Conservation (phyloP, 225 moss, liverwort and hornwort genomes). For the Climacium dendroides region DNA sequence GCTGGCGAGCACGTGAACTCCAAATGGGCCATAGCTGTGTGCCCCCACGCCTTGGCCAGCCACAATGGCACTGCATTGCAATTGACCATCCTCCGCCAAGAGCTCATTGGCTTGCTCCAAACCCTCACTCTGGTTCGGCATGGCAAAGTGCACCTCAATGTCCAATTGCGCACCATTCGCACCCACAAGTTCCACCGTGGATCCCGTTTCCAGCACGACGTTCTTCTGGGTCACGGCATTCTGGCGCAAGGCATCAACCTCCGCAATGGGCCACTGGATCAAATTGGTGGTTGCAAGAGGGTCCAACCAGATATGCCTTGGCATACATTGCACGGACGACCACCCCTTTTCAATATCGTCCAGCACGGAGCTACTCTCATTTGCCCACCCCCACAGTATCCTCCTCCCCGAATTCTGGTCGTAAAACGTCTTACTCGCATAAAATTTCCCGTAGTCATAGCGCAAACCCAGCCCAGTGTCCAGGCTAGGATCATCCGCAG, state of each 20-base stretch:
- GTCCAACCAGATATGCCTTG: conserved; percentile 66
- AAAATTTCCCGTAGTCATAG: conserved; percentile 83
- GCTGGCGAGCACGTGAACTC: conserved; percentile 22
- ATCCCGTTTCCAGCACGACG: background rate
- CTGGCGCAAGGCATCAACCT: conserved; percentile 38
- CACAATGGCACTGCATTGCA: conserved; percentile 9
- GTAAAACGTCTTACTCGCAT: conserved; percentile 76
- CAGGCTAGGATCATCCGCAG: background rate
- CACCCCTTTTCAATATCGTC: conserved; percentile 63
- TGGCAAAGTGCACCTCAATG: conserved; percentile 39
- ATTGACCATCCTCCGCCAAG: background rate
- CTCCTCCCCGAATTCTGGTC: conserved; percentile 41
- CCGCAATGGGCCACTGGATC: conserved; percentile 71
- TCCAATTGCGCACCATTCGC: conserved; percentile 48
- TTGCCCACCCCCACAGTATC: conserved; percentile 81
- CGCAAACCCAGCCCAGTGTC: conserved; percentile 59
- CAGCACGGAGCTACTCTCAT: conserved; percentile 46
- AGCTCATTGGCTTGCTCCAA: conserved; percentile 6
- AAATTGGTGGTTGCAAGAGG: conserved; percentile 24
- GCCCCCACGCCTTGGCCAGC: background rate
- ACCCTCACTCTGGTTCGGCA: conserved; percentile 11
- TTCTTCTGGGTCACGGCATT: background rate
- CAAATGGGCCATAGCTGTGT: conserved; percentile 14
- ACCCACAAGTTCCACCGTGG: background rate
- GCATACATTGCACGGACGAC: conserved; percentile 74